phyloP scores from a whole-genome alignment of 73 alveolate genomes.

The Tetrahymena borealis region DNA sequence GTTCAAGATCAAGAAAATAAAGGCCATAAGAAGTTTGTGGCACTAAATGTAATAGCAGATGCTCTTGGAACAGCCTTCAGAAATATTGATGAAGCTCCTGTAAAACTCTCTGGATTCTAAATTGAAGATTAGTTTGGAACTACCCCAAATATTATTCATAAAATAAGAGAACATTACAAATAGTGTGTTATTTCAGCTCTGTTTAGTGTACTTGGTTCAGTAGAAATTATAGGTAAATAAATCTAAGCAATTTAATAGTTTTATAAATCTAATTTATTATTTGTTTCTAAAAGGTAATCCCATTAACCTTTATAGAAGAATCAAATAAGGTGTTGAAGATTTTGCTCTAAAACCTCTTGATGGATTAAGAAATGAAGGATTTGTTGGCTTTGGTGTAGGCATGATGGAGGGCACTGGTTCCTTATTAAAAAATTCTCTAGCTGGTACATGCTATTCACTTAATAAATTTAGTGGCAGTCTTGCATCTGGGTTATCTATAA shows the following conservation, averaged over 20 bases:
- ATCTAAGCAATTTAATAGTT: no score
- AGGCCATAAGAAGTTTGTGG: no score
- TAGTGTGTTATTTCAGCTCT: slow-evolving; percentile 65
- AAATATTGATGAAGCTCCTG: slow-evolving; percentile 73
- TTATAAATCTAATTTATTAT: no score
- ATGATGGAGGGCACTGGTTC: slow-evolving; percentile 81
- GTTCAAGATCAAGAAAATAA: no score
- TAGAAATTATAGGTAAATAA: slow-evolving; percentile 71
- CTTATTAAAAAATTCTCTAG: slow-evolving; percentile 78
- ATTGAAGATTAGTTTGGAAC: no score
- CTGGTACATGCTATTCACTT: slow-evolving; percentile 90
- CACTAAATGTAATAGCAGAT: slow-evolving; percentile 24
- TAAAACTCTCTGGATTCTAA: slow-evolving; percentile 63
- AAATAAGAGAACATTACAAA: slow-evolving; percentile 67
- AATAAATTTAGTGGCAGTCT: slow-evolving; percentile 79
- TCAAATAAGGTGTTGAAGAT: slow-evolving; percentile 79
- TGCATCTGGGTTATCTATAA: slow-evolving; percentile 69
- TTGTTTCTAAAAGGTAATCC: no score
- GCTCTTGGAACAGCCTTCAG: slow-evolving; percentile 63
- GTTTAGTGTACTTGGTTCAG: slow-evolving; percentile 67
- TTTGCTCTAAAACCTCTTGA: slow-evolving; percentile 45
- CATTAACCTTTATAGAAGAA: slow-evolving; percentile 64
- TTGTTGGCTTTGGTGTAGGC: slow-evolving; percentile 82
- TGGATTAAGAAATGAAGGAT: slow-evolving; percentile 57
- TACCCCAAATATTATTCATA: no score